A percentile compares a stretch with the other conserved stretches of the same genome.
These are phyloP conservation scores for Ophiostoma sp. DNA, from an alignment of 2,329 filamentous ascomycete species.

Conservation along the genomic window DNA sequence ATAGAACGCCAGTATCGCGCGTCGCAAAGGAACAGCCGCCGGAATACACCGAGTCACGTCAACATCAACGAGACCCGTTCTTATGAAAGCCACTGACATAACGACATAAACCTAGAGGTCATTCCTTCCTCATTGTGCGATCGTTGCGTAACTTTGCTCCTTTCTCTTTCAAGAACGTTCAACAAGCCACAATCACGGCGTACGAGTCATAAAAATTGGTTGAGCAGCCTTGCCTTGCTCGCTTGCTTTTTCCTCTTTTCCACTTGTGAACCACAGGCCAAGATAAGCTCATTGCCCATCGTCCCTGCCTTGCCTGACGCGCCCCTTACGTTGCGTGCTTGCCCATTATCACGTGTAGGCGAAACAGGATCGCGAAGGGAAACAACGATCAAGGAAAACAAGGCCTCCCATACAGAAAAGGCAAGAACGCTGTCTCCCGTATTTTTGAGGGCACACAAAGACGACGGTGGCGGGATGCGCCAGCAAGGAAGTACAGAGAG, in stretches of 20 bases:
- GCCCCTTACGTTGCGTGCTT: neutral
- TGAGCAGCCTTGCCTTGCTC: neutral
- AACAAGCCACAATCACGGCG: neutral
- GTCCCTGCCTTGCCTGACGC: neutral
- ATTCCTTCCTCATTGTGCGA: neutral
- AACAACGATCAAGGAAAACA: neutral
- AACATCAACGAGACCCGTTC: neutral
- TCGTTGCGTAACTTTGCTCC: neutral
- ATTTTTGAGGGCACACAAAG: neutral
- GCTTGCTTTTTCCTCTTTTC: neutral
- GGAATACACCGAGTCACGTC: neutral
- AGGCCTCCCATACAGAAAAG: neutral
- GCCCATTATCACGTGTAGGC: neutral
- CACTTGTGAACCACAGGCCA: neutral
- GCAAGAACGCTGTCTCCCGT: neutral
- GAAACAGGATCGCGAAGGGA: neutral
- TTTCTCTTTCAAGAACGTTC: neutral
- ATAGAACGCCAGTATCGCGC: neutral
- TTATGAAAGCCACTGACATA: neutral
- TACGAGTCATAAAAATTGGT: neutral
- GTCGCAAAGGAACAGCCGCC: neutral
- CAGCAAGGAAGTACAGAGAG: neutral
- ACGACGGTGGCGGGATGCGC: neutral
- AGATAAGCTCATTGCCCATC: neutral
- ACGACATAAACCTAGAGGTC: neutral